Conservation (phyloP, 352 stramenopile species). For the Sclerospora graminicola region DNA sequence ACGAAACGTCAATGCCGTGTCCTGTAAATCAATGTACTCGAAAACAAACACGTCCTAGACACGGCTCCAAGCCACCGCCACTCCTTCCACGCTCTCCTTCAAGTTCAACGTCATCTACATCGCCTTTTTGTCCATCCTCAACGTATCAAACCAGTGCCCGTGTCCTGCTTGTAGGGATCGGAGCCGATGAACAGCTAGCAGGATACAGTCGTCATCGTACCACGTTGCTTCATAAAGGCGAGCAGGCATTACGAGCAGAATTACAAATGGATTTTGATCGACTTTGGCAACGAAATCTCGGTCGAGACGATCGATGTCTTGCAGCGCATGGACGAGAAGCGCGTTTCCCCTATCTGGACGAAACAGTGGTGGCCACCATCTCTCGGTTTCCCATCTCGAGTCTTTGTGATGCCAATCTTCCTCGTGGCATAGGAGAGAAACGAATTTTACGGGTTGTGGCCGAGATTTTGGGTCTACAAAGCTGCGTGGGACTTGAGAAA, state of each 20-base stretch:
- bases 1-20: slow-evolving; percentile 11
- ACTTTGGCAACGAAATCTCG: slow-evolving; percentile 94
- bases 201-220: slow-evolving; percentile 92
- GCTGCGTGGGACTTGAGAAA: slow-evolving; percentile 77
- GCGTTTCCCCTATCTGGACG: slow-evolving; percentile 93
- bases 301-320: slow-evolving; percentile 92
- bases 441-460: slow-evolving; percentile 80
- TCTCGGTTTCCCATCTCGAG: slow-evolving; percentile 44
- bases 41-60: slow-evolving; percentile 36
- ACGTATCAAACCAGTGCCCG: slow-evolving; percentile 37
- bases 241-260: slow-evolving; percentile 59
- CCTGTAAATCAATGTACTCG: slow-evolving; percentile 28
- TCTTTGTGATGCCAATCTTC: slow-evolving; percentile 73
- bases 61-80: slow-evolving; percentile 12
- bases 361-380: slow-evolving; percentile 81
- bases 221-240: slow-evolving; percentile 53
- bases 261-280: slow-evolving; percentile 82
- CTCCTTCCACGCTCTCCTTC: neutral
- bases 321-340: slow-evolving; percentile 87
- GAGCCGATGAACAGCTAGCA: slow-evolving; percentile 93
- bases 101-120: neutral
- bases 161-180: slow-evolving; percentile 88
- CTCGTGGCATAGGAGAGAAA: slow-evolving; percentile 87
- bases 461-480: slow-evolving; percentile 46
- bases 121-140: neutral